Percentiles rank a stretch among this genome's conserved stretches.
Evolutionary conservation across 108 stramenopile species (phyloP).

Genomic region (Nitzschia sp.): DNA sequence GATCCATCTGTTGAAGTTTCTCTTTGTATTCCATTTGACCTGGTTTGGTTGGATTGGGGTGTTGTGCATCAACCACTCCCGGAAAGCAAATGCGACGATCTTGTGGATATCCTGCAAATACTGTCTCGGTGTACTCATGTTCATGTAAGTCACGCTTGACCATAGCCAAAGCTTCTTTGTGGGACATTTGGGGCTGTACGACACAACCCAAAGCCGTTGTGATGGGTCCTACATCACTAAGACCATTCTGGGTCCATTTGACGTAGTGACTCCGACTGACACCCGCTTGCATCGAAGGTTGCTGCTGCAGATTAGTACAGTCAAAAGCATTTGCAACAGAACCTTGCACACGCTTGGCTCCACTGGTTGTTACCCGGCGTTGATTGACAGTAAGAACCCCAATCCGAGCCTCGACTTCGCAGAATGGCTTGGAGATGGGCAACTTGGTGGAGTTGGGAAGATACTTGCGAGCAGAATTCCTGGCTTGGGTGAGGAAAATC

Average conservation of each 20-base stretch:
- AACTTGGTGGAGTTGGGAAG: slow-evolving; percentile 19
- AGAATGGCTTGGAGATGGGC: slow-evolving; percentile 51
- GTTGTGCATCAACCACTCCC: slow-evolving; percentile 35
- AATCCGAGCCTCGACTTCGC: slow-evolving; percentile 78
- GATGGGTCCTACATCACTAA: slow-evolving; percentile 58
- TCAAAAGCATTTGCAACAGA: slow-evolving; percentile 63
- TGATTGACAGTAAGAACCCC: slow-evolving; percentile 69
- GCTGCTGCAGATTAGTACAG: slow-evolving; percentile 35
- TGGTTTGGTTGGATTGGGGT: slow-evolving; percentile 11
- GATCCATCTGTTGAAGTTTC: slow-evolving; percentile 59
- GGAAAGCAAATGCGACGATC: slow-evolving; percentile 63
- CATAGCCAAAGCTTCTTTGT: slow-evolving; percentile 35
- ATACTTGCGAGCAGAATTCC: slow-evolving; percentile 53
- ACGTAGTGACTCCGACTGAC: slow-evolving; percentile 71
- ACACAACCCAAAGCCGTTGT: slow-evolving; percentile 57
- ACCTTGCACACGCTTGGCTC: slow-evolving; percentile 59
- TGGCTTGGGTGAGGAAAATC: slow-evolving; percentile 63
- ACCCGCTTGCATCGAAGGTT: slow-evolving; percentile 59
- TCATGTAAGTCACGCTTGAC: slow-evolving; percentile 64
- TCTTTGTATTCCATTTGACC: slow-evolving; percentile 83
- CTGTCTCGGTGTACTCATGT: slow-evolving; percentile 65
- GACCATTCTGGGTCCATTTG: slow-evolving; percentile 63
- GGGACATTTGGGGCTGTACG: slow-evolving; percentile 24
- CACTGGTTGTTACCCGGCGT: slow-evolving; percentile 65
- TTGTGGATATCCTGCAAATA: slow-evolving; percentile 68